Base-by-base conservation (phyloP, 106 monocot genomes). In the Dioscorea dumetorum region DNA sequence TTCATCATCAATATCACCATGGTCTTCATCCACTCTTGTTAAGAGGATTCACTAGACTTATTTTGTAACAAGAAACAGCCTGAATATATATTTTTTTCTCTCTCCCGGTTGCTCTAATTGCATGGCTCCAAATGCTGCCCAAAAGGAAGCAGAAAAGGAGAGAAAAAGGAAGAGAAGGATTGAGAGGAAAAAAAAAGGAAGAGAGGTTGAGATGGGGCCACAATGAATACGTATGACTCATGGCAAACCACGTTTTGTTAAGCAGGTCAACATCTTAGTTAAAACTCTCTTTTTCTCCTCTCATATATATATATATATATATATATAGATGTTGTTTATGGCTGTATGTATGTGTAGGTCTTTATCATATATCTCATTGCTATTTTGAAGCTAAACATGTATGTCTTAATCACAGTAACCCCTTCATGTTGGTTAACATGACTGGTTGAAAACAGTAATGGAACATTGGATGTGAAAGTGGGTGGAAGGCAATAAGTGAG, bases 41-140 rank as follows among this genome's bases (percentile, higher is more conserved):
- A 28, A 28, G 28, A 28, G 28, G 3, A 28, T 3, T 28, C 28
- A 28, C 28, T 28, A 28, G 28, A 28, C 28, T 34, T 41, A 41
- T 5, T 41, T 41, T 41, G 41, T 3, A 28, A 28, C 28, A 28
- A 28, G 28, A 28, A 28, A 1, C 28, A 28, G 28, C 28, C 28
- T 28, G 28, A n/a, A n/a, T n/a, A n/a, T n/a, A n/a, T n/a, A n/a
- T n/a, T n/a, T n/a, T 34, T 34, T 34, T 34, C 15, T 34, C 62
- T n/a, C n/a, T n/a, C 33, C 33, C 9, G 16, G 33, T 16, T 14
- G 10, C 18, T 35, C 4, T 19, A 14, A 21, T 64, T 64, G 32
- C 61, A 62, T 62, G 61, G 24, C 61, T 62, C 32, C 61, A 62
- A 62, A 14, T 62, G 61, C 61, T 62, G 28, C 61, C 5, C 32